A percentile compares a stretch with the other conserved stretches of the same genome.
Evolutionary conservation across 768 basidiomycete genomes (phyloP).

Genomic region (Lactifluus rugatus): DNA sequence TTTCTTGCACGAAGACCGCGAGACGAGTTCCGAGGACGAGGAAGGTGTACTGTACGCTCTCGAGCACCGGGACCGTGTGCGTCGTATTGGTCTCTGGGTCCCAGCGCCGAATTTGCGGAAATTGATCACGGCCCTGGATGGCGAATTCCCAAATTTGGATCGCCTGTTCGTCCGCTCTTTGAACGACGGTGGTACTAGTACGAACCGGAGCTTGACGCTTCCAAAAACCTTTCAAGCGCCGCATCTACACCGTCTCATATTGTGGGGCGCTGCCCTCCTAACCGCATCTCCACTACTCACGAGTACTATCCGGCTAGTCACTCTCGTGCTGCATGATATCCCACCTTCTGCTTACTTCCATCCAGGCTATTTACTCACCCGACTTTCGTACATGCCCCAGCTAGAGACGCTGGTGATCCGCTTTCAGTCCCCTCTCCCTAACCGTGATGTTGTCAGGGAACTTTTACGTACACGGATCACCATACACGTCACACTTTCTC

Average conservation of each 20-base stretch:
- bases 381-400: neutral
- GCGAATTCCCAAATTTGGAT: neutral
- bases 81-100: neutral
- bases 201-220: neutral
- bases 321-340: neutral
- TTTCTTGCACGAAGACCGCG: neutral
- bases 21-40: neutral
- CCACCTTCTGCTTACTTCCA: neutral
- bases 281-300: conserved; percentile 26
- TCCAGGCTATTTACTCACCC: neutral
- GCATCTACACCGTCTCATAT: neutral
- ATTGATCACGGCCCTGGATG: neutral
- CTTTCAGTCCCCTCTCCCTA: neutral
- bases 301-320: neutral
- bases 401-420: neutral
- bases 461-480: neutral
- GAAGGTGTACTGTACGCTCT: neutral
- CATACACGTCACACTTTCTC: neutral
- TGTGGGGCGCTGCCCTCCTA: neutral
- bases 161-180: neutral
- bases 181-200: neutral
- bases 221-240: neutral
- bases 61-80: neutral
- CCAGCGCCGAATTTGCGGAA: neutral
- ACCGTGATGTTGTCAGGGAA: neutral